These are phyloP conservation scores for Panicum hallii DNA, from an alignment of 202 grass and related monocot genomes.

Conservation along the genomic window DNA sequence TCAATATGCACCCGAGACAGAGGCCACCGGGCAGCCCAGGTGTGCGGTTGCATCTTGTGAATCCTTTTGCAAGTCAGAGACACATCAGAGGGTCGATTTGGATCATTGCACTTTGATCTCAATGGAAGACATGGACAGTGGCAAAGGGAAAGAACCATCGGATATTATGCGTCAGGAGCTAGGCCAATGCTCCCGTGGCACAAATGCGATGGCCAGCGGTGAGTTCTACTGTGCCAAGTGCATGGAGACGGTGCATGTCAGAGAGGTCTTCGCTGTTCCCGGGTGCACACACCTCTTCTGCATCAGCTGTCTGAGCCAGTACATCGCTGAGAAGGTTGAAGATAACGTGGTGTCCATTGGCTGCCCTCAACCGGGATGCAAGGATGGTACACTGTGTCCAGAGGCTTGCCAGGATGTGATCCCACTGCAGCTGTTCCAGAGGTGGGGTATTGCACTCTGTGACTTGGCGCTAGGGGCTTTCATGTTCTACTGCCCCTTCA, in stretches of 20 bases:
- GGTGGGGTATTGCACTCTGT: slow-evolving; percentile 58
- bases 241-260: slow-evolving; percentile 53
- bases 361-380: slow-evolving; percentile 61
- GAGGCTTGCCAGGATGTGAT: slow-evolving; percentile 52
- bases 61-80: not conserved
- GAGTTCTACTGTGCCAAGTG: slow-evolving; percentile 70
- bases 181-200: slow-evolving; percentile 12
- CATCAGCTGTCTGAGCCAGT: slow-evolving; percentile 51
- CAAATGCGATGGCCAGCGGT: not conserved
- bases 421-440: slow-evolving; percentile 43
- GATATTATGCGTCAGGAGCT: slow-evolving; percentile 9
- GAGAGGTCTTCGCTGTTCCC: slow-evolving; percentile 47
- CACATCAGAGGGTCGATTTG: not conserved
- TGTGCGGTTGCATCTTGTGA: slow-evolving; percentile 29
- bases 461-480: slow-evolving; percentile 46
- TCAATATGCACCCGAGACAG: slow-evolving; percentile 15
- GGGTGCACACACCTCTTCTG: slow-evolving; percentile 69
- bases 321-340: slow-evolving; percentile 60
- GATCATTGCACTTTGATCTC: slow-evolving; percentile 1
- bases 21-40: slow-evolving; percentile 22
- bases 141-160: slow-evolving; percentile 51
- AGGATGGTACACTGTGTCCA: slow-evolving; percentile 38
- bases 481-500: slow-evolving; percentile 78
- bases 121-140: slow-evolving; percentile 1
- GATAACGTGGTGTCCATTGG: slow-evolving; percentile 49